Percentiles rank a stretch among this genome's conserved stretches.
phyloP scores from a whole-genome alignment of 768 basidiomycete species.

The Tulasnella sp. region DNA sequence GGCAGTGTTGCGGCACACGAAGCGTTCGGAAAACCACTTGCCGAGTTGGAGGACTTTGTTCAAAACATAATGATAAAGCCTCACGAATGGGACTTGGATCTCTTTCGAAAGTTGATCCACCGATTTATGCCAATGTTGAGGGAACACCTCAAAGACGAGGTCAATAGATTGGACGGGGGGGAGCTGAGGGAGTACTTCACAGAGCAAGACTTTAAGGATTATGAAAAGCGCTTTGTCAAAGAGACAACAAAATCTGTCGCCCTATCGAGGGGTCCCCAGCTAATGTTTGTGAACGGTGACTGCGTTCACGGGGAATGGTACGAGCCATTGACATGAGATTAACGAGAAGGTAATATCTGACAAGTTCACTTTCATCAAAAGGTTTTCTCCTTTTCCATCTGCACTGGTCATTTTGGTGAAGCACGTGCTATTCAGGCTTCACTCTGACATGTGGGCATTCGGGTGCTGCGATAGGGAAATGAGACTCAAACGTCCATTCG shows the following conservation, averaged over 20 bases:
- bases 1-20: background rate
- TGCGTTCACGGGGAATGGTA: background rate
- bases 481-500: slow-evolving; percentile 4
- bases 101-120: background rate
- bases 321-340: background rate
- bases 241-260: background rate
- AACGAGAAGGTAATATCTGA: background rate
- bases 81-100: background rate
- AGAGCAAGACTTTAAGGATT: background rate
- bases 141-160: slow-evolving; percentile 4
- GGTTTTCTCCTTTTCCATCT: background rate
- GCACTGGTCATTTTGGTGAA: background rate
- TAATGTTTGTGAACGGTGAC: slow-evolving; percentile 5
- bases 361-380: background rate
- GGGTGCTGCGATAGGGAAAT: slow-evolving; percentile 1
- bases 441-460: slow-evolving; percentile 1
- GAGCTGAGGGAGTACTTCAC: background rate
- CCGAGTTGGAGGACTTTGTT: background rate
- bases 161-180: background rate
- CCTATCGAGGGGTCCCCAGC: background rate
- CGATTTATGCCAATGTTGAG: background rate
- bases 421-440: background rate
- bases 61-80: no score
- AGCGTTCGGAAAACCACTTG: background rate
- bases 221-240: background rate